These are phyloP conservation scores for Plasmodium malariae DNA, from an alignment of 169 alveolate species.

Conservation along the genomic window DNA sequence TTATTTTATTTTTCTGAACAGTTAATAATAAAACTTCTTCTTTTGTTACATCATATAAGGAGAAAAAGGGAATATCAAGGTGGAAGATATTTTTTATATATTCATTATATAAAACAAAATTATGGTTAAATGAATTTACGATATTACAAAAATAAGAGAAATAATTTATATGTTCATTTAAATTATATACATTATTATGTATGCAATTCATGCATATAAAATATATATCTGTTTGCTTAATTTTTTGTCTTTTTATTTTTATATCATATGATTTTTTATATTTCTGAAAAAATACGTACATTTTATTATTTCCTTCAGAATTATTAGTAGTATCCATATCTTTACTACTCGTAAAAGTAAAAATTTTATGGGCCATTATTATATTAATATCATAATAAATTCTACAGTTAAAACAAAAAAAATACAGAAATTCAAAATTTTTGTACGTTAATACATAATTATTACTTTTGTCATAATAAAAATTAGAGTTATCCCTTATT, in stretches of 20 bases:
- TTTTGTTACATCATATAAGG: conserved; percentile 18
- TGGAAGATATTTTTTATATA: conserved; percentile 8
- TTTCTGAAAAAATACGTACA: not conserved
- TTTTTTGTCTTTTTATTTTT: conserved; percentile 59
- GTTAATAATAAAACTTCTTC: conserved; percentile 18
- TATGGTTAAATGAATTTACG: conserved; percentile 16
- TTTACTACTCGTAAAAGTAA: not conserved
- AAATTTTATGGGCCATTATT: not conserved
- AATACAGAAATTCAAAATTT: conserved; percentile 28
- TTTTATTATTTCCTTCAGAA: not conserved
- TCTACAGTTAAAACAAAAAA: conserved; percentile 30
- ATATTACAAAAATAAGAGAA: conserved; percentile 32
- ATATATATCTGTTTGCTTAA: conserved; percentile 61
- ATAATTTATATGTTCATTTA: conserved; percentile 6
- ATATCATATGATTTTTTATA: conserved; percentile 33
- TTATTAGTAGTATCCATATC: not conserved
- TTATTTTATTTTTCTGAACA: conserved; percentile 24
- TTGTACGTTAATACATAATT: conserved; percentile 18
- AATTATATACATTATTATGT: conserved; percentile 21
- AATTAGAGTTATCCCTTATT: conserved; percentile 13
- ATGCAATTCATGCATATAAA: conserved; percentile 33
- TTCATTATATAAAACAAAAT: conserved; percentile 39
- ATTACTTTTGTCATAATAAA: conserved; percentile 12
- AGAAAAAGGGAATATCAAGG: conserved; percentile 17
- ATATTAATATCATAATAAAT: conserved; percentile 32